Base-by-base conservation (phyloP, 257 asterid species). In the Prunella vulgaris region DNA sequence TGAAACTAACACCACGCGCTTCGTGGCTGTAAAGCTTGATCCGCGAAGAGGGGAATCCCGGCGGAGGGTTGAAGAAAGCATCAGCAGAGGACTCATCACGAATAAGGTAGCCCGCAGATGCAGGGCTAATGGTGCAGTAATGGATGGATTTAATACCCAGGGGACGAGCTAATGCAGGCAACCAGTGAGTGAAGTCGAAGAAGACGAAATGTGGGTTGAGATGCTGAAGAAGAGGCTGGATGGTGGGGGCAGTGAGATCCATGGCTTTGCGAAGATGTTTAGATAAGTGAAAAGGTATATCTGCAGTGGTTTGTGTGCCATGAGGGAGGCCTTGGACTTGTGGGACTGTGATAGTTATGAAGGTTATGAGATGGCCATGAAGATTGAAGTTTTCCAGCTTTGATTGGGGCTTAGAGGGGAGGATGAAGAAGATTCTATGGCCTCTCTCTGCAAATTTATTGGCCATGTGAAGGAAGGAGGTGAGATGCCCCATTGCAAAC, bases 401-500 rank as follows among this genome's bases (percentile, higher is more conserved):
- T n/a, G 70, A 7, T 20, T 65, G 69, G 0, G 82, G 27, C 1
- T 66, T 82, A 2, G 49, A 73, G 0, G 92, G 90, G 32, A 82
- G 18, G 3, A 86, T 54, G 14, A 82, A 59, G 70, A 74, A 65
- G 60, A 86, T 68, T 61, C 12, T 68, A 59, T 86, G 90, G 66
- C 90, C 90, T 32, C 73, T 86, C 1, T 79, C 49, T 3, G 88
- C 90, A 2, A 88, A 67, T 53, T 82, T 81, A 76, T 85, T 84
- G 17, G 92, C 76, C 0, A 82, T 52, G 40, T 75, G 80, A 5
- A 84, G 76, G 69, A 53, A 86, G 2, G 90, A 71, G 7, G 79
- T 79, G 8, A 88, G 59, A 44, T 88, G 90, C 5, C 95, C 90
- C 63, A 79, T 74, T 0, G 85, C 92, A 56, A 88, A 60, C 95